Evolutionary conservation across 495 filamentous ascomycete species (phyloP), one percentile per base, ranked within the genome.

Genomic region (Rhypophila decipiens): DNA sequence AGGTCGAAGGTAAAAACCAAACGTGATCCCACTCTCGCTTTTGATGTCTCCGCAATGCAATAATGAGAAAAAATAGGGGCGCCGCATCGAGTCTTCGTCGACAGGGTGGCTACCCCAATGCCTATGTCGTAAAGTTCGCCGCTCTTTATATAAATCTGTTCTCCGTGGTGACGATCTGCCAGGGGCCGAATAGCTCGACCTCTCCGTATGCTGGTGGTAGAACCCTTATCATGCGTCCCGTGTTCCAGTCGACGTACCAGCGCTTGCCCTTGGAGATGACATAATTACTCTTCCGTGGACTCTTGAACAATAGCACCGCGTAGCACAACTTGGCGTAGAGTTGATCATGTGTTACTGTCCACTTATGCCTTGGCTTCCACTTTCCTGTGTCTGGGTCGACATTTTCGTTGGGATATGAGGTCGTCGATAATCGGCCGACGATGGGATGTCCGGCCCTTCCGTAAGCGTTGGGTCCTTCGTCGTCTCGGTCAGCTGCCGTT

Each of bases 321-420:
- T 77, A 76, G 52, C 77, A 80, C 2, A 76, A 58, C 39, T 68
- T 70, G 13, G 74, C 75, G 49, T 78, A 80, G 12, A 74, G 57
- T 49, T 75, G 63, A 55, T 79, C 73, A 53, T 76, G 74, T 36
- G 69, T 69, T 13, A 53, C 49, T 10, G 71, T 73, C 67, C 70
- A 69, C 15, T 53, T 54, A 46, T 71, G 71, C 15, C 55, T 57
- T 2, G 77, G 77, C 17, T 45, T 42, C 76, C 76, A 80, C 61
- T 80, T 80, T 9, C 71, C 63, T 39, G 55, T 65, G 12, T 55
- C 57, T 2, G 59, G 54, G 49, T 67, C 63, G 51, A 64, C 52
- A 39, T 53, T 54, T 33, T 63, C 61, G 54, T 68, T 63, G 33
- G 54, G 59, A 35, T 63, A 61, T 22, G 60, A 61, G 20, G 65